Conservation (phyloP, 129 eudicot species). For the Helianthus annuus region HanXRQr2.0-SUNRISE NC_035437.2:134936970-134937469, state of each 20-base stretch:
- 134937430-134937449: background rate
- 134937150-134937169: constrained; percentile 53
- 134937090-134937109: constrained; percentile 3
- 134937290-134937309: constrained; percentile 33
- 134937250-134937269: constrained; percentile 1
- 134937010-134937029: too few species aligned
- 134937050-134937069: too few species aligned
- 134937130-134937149: constrained; percentile 53
- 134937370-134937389: background rate
- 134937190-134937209: constrained; percentile 54
- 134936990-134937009: too few species aligned
- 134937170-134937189: constrained; percentile 52
- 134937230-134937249: background rate
- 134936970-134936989: too few species aligned
- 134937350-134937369: constrained; percentile 3
- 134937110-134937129: background rate
- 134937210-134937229: constrained; percentile 15
- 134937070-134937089: too few species aligned
- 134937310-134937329: constrained; percentile 24
- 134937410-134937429: background rate
- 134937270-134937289: constrained; percentile 7
- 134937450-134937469: background rate
- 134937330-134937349: background rate
- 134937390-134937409: background rate
- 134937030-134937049: too few species aligned